Base-by-base conservation (phyloP, 208 protist genomes). In the Trypanosoma conorhini region DNA sequence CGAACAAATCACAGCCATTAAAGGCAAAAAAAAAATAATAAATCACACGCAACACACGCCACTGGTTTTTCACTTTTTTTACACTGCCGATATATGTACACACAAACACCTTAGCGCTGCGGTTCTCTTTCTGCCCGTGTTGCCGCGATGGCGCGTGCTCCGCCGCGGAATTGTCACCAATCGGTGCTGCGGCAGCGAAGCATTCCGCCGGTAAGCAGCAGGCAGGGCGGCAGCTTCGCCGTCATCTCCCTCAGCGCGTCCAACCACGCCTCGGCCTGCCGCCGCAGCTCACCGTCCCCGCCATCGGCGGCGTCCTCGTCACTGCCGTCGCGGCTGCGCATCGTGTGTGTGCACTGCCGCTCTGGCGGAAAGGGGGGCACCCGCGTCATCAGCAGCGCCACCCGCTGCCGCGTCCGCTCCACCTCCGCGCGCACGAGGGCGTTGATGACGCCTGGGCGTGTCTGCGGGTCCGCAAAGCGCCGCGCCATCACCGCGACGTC, bases 361-460 rank as follows among this genome's bases (percentile, higher is more conserved):
- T n/a, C n/a, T n/a, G n/a, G n/a, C n/a, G 12, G 38, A 42, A 63
- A 62, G 3, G 66, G 46, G 13, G 42, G 33, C 17, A 71, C 51
- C 5, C 66, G 66, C 66, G 62, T 63, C 42, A 71, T 64, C 46
- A 71, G 3, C 30, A 62, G 21, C 22, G 66, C 66, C 9, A 63
- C 8, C n/a, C 58, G 55, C 24, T 28, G 42, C 17, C 24, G 19
- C 22, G 56, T 62, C 24, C 28, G 54, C 35, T 61, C 52, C 33
- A 72, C 24, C 67, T 62, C 67, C 50, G 62, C 62, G 24, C 30
- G 4, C 28, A 68, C 51, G 21, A 58, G 28, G 44, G 17, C 5
- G 31, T 68, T 68, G 19, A 68, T 59, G 19, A 68, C 44, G 21
- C 8, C 40, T 3, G 48, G 15, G 10, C 38, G 38, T 12, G 62